Percentiles rank a stretch among this genome's conserved stretches.
These are phyloP conservation scores for Metschnikowia lunata DNA, from an alignment of 805 yeast genomes.

Conservation along the genomic window DNA sequence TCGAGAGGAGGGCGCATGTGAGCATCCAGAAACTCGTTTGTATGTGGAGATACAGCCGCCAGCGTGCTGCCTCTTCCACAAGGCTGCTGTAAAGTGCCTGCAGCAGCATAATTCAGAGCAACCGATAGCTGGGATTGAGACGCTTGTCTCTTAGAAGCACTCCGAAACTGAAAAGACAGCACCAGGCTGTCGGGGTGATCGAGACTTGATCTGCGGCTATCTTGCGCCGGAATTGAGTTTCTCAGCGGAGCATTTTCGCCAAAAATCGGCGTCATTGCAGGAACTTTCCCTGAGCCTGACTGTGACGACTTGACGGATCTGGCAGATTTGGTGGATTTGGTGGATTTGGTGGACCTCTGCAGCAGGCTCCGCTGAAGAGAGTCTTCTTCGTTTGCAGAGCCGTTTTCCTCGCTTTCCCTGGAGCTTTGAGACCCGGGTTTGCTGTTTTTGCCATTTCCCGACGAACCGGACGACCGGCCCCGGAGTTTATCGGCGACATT, in stretches of 20 bases:
- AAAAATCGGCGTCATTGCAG: not conserved
- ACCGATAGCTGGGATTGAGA: constrained; percentile 5
- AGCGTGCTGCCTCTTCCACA: not conserved
- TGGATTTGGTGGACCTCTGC: not conserved
- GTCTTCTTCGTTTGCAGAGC: not conserved
- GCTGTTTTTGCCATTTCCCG: not conserved
- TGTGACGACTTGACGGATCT: not conserved
- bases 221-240: not conserved
- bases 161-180: constrained; percentile 9
- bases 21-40: constrained; percentile 5
- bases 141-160: constrained; percentile 1
- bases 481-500: constrained; percentile 6
- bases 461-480: constrained; percentile 5
- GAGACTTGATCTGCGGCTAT: not conserved
- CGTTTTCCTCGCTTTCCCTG: not conserved
- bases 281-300: not conserved
- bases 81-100: constrained; percentile 1
- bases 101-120: constrained; percentile 2
- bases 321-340: not conserved
- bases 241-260: not conserved
- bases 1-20: constrained; percentile 7
- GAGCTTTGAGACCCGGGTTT: not conserved
- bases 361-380: not conserved
- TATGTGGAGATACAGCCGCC: constrained; percentile 7
- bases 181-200: constrained; percentile 6